A percentile compares a stretch with the other conserved stretches of the same genome.
phyloP scores from a whole-genome alignment of 2,329 filamentous ascomycete genomes.

The Aureobasidium sp. region DNA sequence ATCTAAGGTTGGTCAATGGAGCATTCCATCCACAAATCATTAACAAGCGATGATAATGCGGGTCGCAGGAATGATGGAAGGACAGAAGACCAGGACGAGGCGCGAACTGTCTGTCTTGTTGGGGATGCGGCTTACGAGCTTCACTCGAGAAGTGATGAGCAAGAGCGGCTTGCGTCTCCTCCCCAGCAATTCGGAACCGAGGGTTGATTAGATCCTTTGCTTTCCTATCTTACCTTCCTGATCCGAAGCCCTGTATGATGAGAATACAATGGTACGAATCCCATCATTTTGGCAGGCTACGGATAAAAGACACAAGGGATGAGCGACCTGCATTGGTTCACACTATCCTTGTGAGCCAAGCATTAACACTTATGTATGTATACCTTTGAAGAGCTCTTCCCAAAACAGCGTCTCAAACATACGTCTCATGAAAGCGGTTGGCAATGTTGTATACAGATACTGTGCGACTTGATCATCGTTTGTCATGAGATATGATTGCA shows the following conservation, averaged over 20 bases:
- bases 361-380: too few relatives aligned
- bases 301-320: neutral
- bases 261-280: neutral
- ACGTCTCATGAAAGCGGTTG: too few relatives aligned
- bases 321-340: conserved; percentile 7
- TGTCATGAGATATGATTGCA: too few relatives aligned
- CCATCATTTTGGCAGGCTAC: neutral
- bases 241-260: neutral
- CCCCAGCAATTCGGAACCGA: neutral
- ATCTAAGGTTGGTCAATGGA: neutral
- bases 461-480: too few relatives aligned
- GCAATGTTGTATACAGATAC: too few relatives aligned
- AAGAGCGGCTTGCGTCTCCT: neutral
- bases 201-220: neutral
- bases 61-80: neutral
- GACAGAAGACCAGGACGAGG: neutral
- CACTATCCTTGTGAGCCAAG: neutral
- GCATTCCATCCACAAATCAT: neutral
- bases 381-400: too few relatives aligned
- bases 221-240: neutral
- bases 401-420: too few relatives aligned
- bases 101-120: neutral
- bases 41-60: neutral
- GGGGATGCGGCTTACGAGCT: conserved; percentile 11
- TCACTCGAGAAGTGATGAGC: neutral